A percentile compares a stretch with the other conserved stretches of the same genome.
phyloP scores from a whole-genome alignment of 306 rosid genomes.

The Carpinus fangiana region DNA sequence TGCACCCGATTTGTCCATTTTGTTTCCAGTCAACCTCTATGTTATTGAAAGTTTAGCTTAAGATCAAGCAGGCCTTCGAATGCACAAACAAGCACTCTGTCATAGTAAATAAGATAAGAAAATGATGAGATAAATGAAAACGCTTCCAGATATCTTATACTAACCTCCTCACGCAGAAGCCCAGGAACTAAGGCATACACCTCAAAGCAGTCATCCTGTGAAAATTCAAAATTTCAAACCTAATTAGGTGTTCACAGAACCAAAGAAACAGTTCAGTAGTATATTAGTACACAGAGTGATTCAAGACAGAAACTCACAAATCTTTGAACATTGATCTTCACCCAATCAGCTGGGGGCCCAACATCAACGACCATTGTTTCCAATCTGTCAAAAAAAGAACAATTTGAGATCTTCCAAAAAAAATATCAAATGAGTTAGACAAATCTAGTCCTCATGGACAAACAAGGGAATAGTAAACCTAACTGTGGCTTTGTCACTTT shows the following conservation, averaged over 20 bases:
- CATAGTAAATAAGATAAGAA: constrained; percentile 10
- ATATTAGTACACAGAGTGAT: constrained; percentile 10
- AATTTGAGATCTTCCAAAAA: constrained; percentile 13
- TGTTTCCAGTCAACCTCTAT: neutral
- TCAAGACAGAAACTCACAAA: constrained; percentile 58
- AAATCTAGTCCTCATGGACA: neutral
- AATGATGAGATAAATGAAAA: constrained; percentile 15
- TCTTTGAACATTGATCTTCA: constrained; percentile 89
- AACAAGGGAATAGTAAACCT: constrained; percentile 28
- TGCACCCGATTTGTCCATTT: neutral
- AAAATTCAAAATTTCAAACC: constrained; percentile 21
- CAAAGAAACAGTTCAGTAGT: neutral
- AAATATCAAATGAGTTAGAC: neutral
- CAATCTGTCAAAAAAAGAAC: constrained; percentile 56
- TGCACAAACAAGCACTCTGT: neutral
- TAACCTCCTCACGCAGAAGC: constrained; percentile 97
- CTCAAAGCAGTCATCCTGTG: constrained; percentile 96
- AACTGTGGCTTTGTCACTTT: constrained; percentile 88
- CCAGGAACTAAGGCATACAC: constrained; percentile 98
- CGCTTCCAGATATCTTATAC: constrained; percentile 5
- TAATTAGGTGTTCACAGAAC: constrained; percentile 20
- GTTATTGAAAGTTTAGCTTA: neutral
- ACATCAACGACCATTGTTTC: constrained; percentile 77
- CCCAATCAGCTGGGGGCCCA: constrained; percentile 99
- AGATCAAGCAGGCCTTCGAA: neutral